phyloP scores from a whole-genome alignment of 306 rosid genomes.

The Prunus mume region DNA sequence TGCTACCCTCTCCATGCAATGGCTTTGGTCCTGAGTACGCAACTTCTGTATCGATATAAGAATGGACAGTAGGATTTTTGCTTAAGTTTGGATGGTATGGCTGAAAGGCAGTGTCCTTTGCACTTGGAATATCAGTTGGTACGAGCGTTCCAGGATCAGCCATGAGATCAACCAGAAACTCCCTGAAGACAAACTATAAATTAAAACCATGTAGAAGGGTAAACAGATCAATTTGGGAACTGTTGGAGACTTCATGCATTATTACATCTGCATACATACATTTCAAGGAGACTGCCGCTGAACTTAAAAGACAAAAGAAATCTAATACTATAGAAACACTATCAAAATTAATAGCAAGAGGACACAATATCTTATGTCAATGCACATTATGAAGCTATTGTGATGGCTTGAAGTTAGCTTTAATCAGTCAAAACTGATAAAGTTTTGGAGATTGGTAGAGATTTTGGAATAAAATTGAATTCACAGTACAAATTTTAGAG shows the following conservation, averaged over 20 bases:
- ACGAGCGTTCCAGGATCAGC: conserved; percentile 95
- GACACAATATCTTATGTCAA: neutral
- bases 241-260: neutral
- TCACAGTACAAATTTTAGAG: neutral
- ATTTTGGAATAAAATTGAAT: neutral
- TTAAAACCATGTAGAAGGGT: conserved; percentile 26
- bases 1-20: conserved; percentile 75
- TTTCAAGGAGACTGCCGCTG: neutral
- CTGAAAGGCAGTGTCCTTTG: conserved; percentile 52
- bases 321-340: neutral
- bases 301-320: neutral
- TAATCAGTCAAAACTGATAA: neutral
- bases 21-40: conserved; percentile 47
- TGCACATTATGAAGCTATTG: neutral
- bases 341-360: neutral
- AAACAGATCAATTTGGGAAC: conserved; percentile 8
- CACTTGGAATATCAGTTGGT: conserved; percentile 74
- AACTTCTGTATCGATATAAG: conserved; percentile 46
- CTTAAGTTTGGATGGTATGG: conserved; percentile 53
- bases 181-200: conserved; percentile 61
- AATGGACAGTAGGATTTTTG: conserved; percentile 43
- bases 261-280: neutral
- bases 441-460: neutral
- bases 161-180: conserved; percentile 99
- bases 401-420: neutral